Evolutionary conservation across 2,329 filamentous ascomycete species (phyloP).

Genomic region (Aspergillus sp.): DNA sequence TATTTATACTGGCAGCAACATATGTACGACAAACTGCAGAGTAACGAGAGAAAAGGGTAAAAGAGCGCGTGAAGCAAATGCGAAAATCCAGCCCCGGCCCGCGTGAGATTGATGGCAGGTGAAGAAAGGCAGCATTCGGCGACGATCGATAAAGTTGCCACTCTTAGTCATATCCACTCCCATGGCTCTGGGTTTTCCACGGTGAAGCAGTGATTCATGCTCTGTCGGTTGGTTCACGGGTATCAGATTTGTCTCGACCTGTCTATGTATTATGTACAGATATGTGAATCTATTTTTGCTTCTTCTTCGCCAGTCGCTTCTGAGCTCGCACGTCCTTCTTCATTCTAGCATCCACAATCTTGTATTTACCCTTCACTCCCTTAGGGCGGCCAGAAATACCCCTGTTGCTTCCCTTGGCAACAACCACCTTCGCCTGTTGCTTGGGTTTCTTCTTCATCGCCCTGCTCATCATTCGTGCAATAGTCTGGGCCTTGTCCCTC

Average conservation of each 20-base stretch:
- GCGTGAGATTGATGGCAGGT: conserved; percentile 1
- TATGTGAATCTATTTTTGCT: conserved; percentile 43
- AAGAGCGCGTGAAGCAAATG: conserved; percentile 6
- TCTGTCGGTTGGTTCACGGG: not conserved
- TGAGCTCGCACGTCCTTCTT: conserved; percentile 93
- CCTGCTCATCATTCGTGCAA: conserved; percentile 76
- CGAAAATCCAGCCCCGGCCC: not conserved
- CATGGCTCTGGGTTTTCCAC: conserved; percentile 3
- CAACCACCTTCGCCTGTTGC: conserved; percentile 80
- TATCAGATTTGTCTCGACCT: conserved; percentile 9
- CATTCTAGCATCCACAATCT: conserved; percentile 92
- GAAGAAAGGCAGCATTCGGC: conserved; percentile 6
- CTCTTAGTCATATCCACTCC: conserved; percentile 12
- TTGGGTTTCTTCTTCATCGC: conserved; percentile 84
- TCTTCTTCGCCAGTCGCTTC: conserved; percentile 78
- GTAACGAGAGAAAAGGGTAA: conserved; percentile 11
- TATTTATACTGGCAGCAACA: conserved; percentile 4
- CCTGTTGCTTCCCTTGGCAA: conserved; percentile 79
- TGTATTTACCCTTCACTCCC: conserved; percentile 94
- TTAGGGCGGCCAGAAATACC: conserved; percentile 83
- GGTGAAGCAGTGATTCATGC: not conserved
- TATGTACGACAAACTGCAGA: conserved; percentile 9
- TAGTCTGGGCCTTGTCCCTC: conserved; percentile 88
- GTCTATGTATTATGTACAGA: conserved; percentile 3
- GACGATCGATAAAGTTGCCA: conserved; percentile 19